These are phyloP conservation scores for Trichoderma atroviride DNA, from an alignment of 2,329 filamentous ascomycete species.

Conservation along the genomic window DNA sequence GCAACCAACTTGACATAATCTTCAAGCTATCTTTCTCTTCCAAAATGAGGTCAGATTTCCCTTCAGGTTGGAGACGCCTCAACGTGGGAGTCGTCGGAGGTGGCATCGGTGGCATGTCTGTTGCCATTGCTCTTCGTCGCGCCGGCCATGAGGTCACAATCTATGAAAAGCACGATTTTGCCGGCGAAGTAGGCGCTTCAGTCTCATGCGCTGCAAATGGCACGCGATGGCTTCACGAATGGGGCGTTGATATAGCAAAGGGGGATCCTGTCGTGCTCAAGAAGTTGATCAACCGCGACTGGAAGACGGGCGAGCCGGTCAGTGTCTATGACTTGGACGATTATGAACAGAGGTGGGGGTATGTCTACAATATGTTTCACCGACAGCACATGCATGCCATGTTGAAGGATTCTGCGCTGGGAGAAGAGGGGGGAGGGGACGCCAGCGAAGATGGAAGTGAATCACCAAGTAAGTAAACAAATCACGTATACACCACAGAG, in stretches of 20 bases:
- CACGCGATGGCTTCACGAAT: conserved; percentile 69
- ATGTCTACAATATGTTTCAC: conserved; percentile 71
- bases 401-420: conserved; percentile 62
- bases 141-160: conserved; percentile 57
- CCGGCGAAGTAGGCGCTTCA: conserved; percentile 68
- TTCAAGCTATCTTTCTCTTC: not conserved
- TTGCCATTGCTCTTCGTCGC: conserved; percentile 50
- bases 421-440: conserved; percentile 56
- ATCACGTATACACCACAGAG: too few relatives aligned
- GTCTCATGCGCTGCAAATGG: conserved; percentile 71
- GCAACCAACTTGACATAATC: not conserved
- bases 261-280: conserved; percentile 67
- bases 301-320: conserved; percentile 67
- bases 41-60: conserved; percentile 35
- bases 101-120: conserved; percentile 53
- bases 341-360: conserved; percentile 67
- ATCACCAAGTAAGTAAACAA: conserved; percentile 51
- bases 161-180: conserved; percentile 68
- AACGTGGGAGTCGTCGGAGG: conserved; percentile 50
- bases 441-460: conserved; percentile 57
- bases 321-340: conserved; percentile 66
- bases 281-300: conserved; percentile 70
- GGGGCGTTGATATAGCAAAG: conserved; percentile 64
- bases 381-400: conserved; percentile 69
- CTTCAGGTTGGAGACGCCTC: conserved; percentile 48